Evolutionary conservation across 2,329 filamentous ascomycete genomes (phyloP).

Genomic region (Elsinoe batatas): DNA sequence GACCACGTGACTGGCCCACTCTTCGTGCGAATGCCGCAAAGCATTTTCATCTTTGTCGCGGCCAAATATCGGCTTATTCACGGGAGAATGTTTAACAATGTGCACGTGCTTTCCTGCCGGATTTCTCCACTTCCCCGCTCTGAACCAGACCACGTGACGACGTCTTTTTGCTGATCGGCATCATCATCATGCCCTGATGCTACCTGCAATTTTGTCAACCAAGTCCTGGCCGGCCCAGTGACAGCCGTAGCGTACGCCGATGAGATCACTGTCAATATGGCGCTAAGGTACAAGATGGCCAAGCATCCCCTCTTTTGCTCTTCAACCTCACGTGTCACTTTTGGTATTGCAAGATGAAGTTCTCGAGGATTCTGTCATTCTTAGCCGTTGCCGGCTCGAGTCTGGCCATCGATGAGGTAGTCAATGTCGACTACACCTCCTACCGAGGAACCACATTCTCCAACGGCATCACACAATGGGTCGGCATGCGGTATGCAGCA

Average conservation of each 20-base stretch:
- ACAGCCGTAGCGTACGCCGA: neutral
- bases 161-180: conserved; percentile 2
- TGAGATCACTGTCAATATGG: neutral
- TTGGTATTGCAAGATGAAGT: neutral
- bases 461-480: conserved; percentile 58
- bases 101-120: neutral
- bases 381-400: neutral
- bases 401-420: conserved; percentile 31
- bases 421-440: conserved; percentile 57
- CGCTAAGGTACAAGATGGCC: neutral
- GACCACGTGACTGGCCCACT: neutral
- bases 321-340: neutral
- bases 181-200: neutral
- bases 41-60: too few relatives aligned
- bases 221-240: neutral
- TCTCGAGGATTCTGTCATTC: neutral
- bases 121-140: conserved; percentile 2
- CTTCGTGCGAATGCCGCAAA: too few relatives aligned
- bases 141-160: neutral
- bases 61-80: neutral
- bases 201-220: neutral
- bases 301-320: neutral
- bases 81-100: neutral
- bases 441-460: conserved; percentile 49
- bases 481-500: conserved; percentile 65